Evolutionary conservation across 306 rosid genomes (phyloP), one percentile per base, ranked within the genome.

Genomic region (Macrotyloma uniflorum): DNA sequence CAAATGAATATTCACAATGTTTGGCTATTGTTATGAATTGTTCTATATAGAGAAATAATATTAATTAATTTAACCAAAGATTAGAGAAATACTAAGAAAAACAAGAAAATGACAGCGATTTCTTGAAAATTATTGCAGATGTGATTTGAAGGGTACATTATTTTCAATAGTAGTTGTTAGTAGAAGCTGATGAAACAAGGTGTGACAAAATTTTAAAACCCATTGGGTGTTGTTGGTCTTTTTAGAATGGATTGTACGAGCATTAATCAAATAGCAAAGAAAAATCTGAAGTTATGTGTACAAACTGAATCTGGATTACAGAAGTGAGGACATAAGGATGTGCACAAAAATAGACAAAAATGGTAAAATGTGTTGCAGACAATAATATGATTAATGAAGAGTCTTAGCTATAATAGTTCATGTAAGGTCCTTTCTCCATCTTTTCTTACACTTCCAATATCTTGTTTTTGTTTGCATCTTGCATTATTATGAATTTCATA

Each of bases 301-400:
- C 36, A 72, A 46, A 62, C 3, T 57, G 82, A 78, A 69, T 58
- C 43, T 69, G 30, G 68, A 78, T 58, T 5, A 26, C 3, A 30
- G 55, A 78, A 53, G 82, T 78, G 8, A 69, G 69, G 82, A 78
- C 70, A 68, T 0, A 43, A 42, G 76, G 42, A 70, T 43, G 11
- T 45, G 53, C 42, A 32, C 82, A 30, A 68, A 68, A 68, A n/a
- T 18, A n/a, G 38, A 19, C 68, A 12, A 49, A 26, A 6, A 5
- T 7, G 32, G 22, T 79, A 33, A 45, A 8, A 45, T 58, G 1
- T 59, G 77, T 58, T 58, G 28, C 58, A 38, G 32, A 77, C 33
- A 18, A 67, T 5, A 38, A 67, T 32, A 77, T 66, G 67, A 53
- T 51, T 40, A 58, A 5, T 38, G 46, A 38, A 6, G 4, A 18